These are phyloP conservation scores for Pseudogymnoascus sp. DNA, from an alignment of 2,329 filamentous ascomycete species.

Conservation along the genomic window DNA sequence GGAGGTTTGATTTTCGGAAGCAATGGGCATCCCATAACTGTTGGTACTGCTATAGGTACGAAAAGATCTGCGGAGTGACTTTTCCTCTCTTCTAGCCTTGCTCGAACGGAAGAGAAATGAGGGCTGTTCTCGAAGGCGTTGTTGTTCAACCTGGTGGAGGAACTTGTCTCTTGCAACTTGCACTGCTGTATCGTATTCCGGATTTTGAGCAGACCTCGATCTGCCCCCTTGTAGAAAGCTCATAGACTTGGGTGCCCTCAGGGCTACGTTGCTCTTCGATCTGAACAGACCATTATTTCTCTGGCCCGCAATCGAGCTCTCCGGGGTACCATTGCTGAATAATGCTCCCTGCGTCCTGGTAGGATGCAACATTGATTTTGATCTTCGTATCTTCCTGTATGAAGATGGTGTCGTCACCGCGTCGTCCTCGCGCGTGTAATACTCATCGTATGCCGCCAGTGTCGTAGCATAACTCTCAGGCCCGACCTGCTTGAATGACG, in stretches of 20 bases:
- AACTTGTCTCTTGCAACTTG: slow-evolving; percentile 33
- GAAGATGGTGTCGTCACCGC: slow-evolving; percentile 41
- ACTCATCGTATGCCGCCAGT: slow-evolving; percentile 34
- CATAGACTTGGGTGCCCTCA: slow-evolving; percentile 49
- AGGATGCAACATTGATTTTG: slow-evolving; percentile 46
- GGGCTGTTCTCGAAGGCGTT: slow-evolving; percentile 35
- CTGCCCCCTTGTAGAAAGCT: slow-evolving; percentile 39
- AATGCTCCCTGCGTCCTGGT: slow-evolving; percentile 21
- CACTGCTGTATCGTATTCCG: slow-evolving; percentile 31
- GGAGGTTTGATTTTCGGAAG: slow-evolving; percentile 20
- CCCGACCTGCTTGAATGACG: slow-evolving; percentile 18
- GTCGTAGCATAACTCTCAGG: slow-evolving; percentile 33
- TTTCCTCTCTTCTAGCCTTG: slow-evolving; percentile 21
- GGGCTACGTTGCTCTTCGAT: slow-evolving; percentile 19
- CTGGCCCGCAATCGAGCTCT: not conserved
- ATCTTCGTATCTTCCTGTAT: slow-evolving; percentile 45
- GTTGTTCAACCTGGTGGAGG: slow-evolving; percentile 30
- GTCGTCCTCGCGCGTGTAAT: slow-evolving; percentile 43
- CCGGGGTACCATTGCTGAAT: slow-evolving; percentile 25
- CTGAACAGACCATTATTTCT: not conserved
- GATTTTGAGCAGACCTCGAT: slow-evolving; percentile 21
- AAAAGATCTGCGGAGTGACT: slow-evolving; percentile 42
- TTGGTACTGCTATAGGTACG: slow-evolving; percentile 39
- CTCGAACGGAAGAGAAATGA: slow-evolving; percentile 38
- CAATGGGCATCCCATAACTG: slow-evolving; percentile 28